phyloP scores from a whole-genome alignment of 2,329 filamentous ascomycete genomes.

The Fusarium phyllophilum region DNA sequence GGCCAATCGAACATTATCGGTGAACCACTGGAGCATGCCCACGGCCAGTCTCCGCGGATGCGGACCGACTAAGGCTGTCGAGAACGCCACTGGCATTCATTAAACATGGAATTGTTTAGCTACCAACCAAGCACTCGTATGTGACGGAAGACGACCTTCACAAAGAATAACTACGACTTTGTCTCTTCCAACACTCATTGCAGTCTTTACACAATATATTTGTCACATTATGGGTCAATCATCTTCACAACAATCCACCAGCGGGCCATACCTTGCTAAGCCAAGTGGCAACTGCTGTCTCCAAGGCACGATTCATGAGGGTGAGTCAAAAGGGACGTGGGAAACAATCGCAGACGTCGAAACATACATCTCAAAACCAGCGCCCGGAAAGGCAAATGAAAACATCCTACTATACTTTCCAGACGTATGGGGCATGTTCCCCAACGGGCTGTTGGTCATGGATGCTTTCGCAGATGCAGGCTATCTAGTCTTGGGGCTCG shows the following conservation, averaged over 20 bases:
- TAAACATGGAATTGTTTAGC: background rate
- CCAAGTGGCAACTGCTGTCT: conserved; percentile 3
- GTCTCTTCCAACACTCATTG: background rate
- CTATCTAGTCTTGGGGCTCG: background rate
- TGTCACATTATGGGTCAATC: background rate
- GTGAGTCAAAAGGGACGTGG: conserved; percentile 1
- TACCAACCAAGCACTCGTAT: background rate
- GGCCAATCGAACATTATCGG: background rate
- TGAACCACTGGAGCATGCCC: background rate
- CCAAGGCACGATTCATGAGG: background rate
- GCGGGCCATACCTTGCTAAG: background rate
- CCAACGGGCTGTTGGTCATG: conserved; percentile 4
- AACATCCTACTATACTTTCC: conserved; percentile 3
- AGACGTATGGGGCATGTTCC: conserved; percentile 15
- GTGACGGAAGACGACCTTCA: background rate
- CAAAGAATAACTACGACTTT: too few species aligned
- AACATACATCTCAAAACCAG: conserved; percentile 2
- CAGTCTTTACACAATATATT: background rate
- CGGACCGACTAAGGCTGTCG: background rate
- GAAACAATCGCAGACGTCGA: background rate
- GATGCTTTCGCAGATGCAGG: conserved; percentile 6
- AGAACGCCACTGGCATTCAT: background rate
- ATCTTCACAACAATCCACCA: background rate
- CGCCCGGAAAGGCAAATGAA: background rate
- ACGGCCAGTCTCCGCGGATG: background rate